phyloP scores from a whole-genome alignment of 768 basidiomycete species.

The Rickenella mellea region DNA sequence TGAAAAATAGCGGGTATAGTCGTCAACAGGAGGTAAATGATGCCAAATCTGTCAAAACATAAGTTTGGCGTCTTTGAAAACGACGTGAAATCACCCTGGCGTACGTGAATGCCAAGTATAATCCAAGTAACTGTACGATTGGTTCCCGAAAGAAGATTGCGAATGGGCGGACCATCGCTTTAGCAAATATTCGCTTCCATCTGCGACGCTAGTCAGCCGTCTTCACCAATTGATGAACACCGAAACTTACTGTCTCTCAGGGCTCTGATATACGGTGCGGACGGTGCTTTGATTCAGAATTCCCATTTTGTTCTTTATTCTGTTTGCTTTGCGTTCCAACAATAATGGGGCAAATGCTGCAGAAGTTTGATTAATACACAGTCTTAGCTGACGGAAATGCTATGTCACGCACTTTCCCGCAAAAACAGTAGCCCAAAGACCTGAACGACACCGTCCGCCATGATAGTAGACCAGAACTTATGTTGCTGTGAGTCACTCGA shows the following conservation, averaged over 20 bases:
- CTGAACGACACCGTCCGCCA: constrained; percentile 11
- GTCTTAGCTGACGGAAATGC: background rate
- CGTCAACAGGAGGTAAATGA: background rate
- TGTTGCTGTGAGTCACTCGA: background rate
- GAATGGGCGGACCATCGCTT: constrained; percentile 25
- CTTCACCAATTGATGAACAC: background rate
- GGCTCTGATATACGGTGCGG: background rate
- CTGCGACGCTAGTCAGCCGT: background rate
- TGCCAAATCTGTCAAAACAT: too few relatives aligned
- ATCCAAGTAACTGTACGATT: constrained; percentile 16
- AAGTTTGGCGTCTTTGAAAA: background rate
- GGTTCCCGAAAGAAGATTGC: constrained; percentile 17
- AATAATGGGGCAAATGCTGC: constrained; percentile 1
- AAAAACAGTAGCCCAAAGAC: constrained; percentile 7
- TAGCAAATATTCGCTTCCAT: constrained; percentile 14
- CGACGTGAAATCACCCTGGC: constrained; percentile 31
- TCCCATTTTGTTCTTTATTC: constrained; percentile 34
- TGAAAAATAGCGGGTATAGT: constrained; percentile 5
- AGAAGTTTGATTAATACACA: background rate
- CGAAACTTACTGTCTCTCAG: background rate
- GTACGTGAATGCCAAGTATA: constrained; percentile 17
- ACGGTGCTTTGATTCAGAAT: constrained; percentile 29
- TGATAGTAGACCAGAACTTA: constrained; percentile 13
- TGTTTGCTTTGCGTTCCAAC: constrained; percentile 27
- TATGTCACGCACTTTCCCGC: constrained; percentile 4